phyloP scores from a whole-genome alignment of 345 rosid species.

The Brassica nigra region DNA sequence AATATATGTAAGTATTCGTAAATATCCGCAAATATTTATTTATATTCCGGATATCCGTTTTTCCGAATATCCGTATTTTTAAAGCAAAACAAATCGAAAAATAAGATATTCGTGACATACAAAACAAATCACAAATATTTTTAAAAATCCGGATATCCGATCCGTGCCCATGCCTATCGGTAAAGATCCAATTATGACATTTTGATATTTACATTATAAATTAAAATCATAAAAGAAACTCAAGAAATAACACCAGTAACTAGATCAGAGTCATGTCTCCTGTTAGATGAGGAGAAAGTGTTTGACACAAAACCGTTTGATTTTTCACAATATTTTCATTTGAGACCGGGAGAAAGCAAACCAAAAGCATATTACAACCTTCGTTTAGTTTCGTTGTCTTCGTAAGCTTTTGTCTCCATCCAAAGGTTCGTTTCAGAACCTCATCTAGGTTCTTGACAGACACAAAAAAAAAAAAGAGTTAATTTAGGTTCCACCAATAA shows the following conservation, averaged over 20 bases:
- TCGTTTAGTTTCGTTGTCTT: not conserved
- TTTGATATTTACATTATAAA: not conserved
- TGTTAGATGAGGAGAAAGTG: not conserved
- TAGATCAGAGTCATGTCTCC: too few relatives aligned
- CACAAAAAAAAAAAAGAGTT: not conserved
- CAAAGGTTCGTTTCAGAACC: not conserved
- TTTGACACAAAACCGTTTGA: not conserved
- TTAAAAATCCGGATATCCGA: too few relatives aligned
- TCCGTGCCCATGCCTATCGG: too few relatives aligned
- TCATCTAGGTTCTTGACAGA: not conserved
- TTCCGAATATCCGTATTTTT: too few relatives aligned
- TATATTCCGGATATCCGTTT: too few relatives aligned
- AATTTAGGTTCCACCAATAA: conserved; percentile 3
- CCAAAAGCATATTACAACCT: not conserved
- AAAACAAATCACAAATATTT: too few relatives aligned
- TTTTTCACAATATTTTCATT: not conserved
- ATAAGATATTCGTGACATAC: too few relatives aligned
- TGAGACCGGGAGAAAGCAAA: not conserved
- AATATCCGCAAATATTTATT: too few relatives aligned
- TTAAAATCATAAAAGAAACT: not conserved
- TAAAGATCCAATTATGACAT: not conserved
- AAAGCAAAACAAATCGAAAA: too few relatives aligned
- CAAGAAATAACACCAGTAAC: not conserved
- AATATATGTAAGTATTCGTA: too few relatives aligned
- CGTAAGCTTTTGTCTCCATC: not conserved